Conservation (phyloP, 2,329 filamentous ascomycete species). For the Microdochium paspali region DNA sequence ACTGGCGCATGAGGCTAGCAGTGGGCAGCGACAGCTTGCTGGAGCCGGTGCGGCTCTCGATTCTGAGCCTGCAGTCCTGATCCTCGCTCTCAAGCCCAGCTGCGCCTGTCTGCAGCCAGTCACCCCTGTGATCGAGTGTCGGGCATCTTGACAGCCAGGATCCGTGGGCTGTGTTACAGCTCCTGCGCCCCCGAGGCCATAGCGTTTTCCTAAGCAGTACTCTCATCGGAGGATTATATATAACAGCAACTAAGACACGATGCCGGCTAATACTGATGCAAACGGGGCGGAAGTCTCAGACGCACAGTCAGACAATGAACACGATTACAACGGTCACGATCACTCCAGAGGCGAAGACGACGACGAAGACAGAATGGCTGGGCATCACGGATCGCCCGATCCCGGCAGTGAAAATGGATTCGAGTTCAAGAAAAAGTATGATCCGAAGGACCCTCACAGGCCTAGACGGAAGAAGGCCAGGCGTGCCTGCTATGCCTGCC, state of each 20-base stretch:
- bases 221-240: slow-evolving; percentile 9
- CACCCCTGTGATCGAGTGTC: not conserved
- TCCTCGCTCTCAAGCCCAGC: not conserved
- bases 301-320: slow-evolving; percentile 49
- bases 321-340: slow-evolving; percentile 42
- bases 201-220: slow-evolving; percentile 9
- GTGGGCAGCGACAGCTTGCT: not conserved
- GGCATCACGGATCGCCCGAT: slow-evolving; percentile 31
- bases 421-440: slow-evolving; percentile 57
- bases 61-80: not conserved
- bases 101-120: not conserved
- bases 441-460: slow-evolving; percentile 82
- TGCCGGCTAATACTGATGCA: slow-evolving; percentile 45
- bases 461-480: slow-evolving; percentile 93
- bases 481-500: slow-evolving; percentile 91
- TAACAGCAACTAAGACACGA: slow-evolving; percentile 46
- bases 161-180: slow-evolving; percentile 13
- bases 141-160: not conserved
- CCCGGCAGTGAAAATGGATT: slow-evolving; percentile 32
- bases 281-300: slow-evolving; percentile 47
- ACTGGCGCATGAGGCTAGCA: not conserved
- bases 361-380: slow-evolving; percentile 43
- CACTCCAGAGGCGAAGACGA: slow-evolving; percentile 28
- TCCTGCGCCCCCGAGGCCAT: slow-evolving; percentile 13
- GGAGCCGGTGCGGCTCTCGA: not conserved